These are phyloP conservation scores for Cynanchum wilfordii DNA, from an alignment of 257 asterid genomes.

Conservation along the genomic window DNA sequence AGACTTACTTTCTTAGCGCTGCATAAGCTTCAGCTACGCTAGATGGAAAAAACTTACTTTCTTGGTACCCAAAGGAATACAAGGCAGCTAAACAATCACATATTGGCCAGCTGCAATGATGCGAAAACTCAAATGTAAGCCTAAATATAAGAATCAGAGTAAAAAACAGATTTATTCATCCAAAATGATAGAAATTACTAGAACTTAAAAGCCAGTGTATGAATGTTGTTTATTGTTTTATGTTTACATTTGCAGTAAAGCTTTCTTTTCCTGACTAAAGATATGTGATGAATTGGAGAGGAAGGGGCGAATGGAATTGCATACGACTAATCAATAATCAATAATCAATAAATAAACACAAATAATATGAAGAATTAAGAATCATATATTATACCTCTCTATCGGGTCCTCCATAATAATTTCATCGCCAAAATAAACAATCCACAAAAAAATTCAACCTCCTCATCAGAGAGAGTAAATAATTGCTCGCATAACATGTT, in stretches of 20 bases:
- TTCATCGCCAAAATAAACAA: slow-evolving; percentile 85
- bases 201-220: neutral
- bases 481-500: neutral
- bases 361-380: neutral
- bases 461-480: neutral
- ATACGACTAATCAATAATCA: neutral
- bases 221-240: neutral
- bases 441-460: slow-evolving; percentile 36
- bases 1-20: too few species aligned
- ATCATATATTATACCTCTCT: slow-evolving; percentile 50
- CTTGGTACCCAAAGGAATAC: slow-evolving; percentile 81
- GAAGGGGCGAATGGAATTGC: neutral
- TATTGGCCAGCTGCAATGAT: slow-evolving; percentile 77
- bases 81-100: slow-evolving; percentile 96
- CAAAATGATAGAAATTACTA: neutral
- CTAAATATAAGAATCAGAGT: neutral
- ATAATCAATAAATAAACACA: neutral
- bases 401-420: slow-evolving; percentile 82
- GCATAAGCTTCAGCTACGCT: too few species aligned
- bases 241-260: neutral
- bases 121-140: neutral
- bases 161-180: neutral
- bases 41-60: slow-evolving; percentile 46
- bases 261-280: neutral
- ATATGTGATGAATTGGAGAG: neutral